These are phyloP conservation scores for Verticillium nonalfalfae DNA, from an alignment of 2,329 filamentous ascomycete genomes.

Conservation along the genomic window DNA sequence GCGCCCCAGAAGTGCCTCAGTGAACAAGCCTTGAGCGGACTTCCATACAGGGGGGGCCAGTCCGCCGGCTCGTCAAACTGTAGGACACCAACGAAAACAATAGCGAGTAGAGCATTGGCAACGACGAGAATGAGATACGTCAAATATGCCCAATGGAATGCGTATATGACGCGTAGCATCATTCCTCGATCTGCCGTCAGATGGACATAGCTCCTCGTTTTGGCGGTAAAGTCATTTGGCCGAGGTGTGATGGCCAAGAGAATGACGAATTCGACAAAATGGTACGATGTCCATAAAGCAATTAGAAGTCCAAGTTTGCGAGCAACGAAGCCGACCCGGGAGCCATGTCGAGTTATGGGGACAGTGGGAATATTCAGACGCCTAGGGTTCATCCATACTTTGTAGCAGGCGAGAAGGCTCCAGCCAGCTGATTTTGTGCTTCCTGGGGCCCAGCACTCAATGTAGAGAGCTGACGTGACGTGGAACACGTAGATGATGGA, in stretches of 20 bases:
- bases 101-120: slow-evolving; percentile 8
- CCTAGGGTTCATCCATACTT: slow-evolving; percentile 1
- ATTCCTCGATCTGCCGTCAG: not conserved
- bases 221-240: not conserved
- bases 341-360: not conserved
- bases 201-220: not conserved
- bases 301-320: not conserved
- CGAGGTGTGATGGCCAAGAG: not conserved
- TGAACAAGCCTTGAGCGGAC: slow-evolving; percentile 8
- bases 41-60: slow-evolving; percentile 15
- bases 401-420: not conserved
- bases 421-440: not conserved
- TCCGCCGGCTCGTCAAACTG: slow-evolving; percentile 12
- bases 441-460: slow-evolving; percentile 1
- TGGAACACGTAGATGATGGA: slow-evolving; percentile 6
- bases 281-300: not conserved
- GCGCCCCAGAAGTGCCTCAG: slow-evolving; percentile 16
- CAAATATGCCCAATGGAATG: slow-evolving; percentile 7
- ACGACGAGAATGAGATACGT: slow-evolving; percentile 8
- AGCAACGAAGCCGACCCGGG: not conserved
- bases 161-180: not conserved
- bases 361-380: not conserved
- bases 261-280: not conserved
- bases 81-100: slow-evolving; percentile 13
- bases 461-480: slow-evolving; percentile 3